Evolutionary conservation across 805 yeast genomes (phyloP), one percentile per base, ranked within the genome.

Genomic region (Metschnikowia lochheadii): DNA sequence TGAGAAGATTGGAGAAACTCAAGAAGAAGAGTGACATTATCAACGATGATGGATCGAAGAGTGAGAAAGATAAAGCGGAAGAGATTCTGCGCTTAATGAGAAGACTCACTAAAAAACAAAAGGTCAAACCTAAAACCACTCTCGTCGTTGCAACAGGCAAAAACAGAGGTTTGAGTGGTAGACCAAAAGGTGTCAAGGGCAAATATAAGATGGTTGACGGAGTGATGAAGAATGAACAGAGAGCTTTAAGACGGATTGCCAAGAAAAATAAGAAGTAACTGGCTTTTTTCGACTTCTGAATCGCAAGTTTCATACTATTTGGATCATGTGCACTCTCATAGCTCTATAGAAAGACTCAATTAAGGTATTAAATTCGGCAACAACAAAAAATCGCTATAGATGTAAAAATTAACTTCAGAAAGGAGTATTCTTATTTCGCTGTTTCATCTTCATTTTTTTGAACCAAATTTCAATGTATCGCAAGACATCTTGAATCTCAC

Each of bases 121-220:
- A 80, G 64, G 63, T 61, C 15, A 87, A 82, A 66, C 96, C 96
- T 23, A 84, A 86, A 78, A 89, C 89, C 37, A 88, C 96, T 1
- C 79, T 89, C 53, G 96, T 94, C 54, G 90, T 83, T 59, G 98
- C 99, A 8, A 72, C 76, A 45, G 98, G 98, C 63, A 67, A 75
- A 35, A 91, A 94, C 70, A 87, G 76, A 67, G 96, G 96, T 52
- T 72, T 91, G 47, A 76, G 87, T 59, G 99, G 99, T 49, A 86
- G 99, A 75, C 99, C 99, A 39, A 86, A 82, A 73, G 99, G 99
- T 68, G 83, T 94, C 59, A 89, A 84, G 69, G 99, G 99, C 72
- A 90, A 89, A 68, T 94, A 94, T 76, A 94, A 89, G 85, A 94
- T 94, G 99, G 98, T 94, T 60, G 99, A 94, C 72, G 98, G 98